These are phyloP conservation scores for Eleusine indica DNA, from an alignment of 176 grass and related monocot genomes.

Conservation along the genomic window DNA sequence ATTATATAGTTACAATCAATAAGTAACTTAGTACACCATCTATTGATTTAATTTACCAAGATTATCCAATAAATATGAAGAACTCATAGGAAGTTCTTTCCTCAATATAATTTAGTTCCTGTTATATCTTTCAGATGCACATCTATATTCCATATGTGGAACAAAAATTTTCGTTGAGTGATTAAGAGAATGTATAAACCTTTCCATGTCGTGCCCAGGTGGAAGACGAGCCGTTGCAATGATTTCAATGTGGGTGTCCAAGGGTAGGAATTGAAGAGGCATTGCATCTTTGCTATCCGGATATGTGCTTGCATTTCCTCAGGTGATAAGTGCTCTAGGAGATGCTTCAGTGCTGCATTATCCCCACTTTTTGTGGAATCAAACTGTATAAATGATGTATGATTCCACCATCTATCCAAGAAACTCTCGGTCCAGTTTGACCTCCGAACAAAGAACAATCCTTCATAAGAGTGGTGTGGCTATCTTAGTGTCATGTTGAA, in stretches of 20 bases:
- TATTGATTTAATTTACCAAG: neutral
- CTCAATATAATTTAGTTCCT: neutral
- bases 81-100: neutral
- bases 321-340: constrained; percentile 52
- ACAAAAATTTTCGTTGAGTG: neutral
- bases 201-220: constrained; percentile 66
- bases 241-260: constrained; percentile 66
- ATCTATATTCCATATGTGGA: constrained; percentile 1
- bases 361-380: constrained; percentile 81
- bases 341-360: constrained; percentile 71
- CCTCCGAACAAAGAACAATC: constrained; percentile 74
- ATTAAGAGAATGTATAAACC: constrained; percentile 38
- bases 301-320: constrained; percentile 65
- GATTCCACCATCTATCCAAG: constrained; percentile 84
- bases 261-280: constrained; percentile 93
- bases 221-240: constrained; percentile 51
- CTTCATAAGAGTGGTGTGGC: constrained; percentile 38
- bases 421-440: constrained; percentile 76
- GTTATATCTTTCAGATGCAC: neutral
- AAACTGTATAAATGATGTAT: constrained; percentile 81
- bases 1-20: no score
- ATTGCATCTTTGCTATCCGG: constrained; percentile 70
- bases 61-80: neutral
- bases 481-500: constrained; percentile 16
- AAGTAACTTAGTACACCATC: neutral